Conservation (phyloP, 208 protist species). For the Plasmodiophora brassicae region DNA sequence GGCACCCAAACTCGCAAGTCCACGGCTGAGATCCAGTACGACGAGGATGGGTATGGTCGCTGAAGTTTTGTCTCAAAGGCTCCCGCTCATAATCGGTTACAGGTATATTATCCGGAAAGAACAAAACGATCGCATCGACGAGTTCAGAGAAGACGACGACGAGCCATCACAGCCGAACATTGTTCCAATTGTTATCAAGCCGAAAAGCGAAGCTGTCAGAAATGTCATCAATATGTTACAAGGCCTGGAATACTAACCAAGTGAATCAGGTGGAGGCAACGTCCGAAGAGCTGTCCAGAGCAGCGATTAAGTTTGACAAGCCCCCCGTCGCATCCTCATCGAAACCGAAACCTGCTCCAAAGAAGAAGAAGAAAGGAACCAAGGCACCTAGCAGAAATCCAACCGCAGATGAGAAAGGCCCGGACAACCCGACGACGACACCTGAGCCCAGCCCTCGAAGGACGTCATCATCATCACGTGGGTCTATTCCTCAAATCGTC, state of each 20-base stretch:
- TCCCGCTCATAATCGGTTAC: too few relatives aligned
- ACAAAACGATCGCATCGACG: neutral
- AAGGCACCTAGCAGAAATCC: too few relatives aligned
- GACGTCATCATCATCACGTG: too few relatives aligned
- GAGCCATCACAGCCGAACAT: neutral
- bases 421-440: too few relatives aligned
- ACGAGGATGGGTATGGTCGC: neutral
- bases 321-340: neutral
- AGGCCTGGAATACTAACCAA: neutral
- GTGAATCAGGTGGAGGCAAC: neutral
- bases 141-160: neutral
- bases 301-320: conserved; percentile 7
- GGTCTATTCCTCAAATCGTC: too few relatives aligned
- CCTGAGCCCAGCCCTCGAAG: too few relatives aligned
- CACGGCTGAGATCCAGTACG: neutral
- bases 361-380: neutral
- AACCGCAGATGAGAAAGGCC: too few relatives aligned
- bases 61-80: too few relatives aligned
- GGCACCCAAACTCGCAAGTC: neutral
- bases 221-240: neutral
- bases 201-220: neutral
- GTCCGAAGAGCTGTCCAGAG: conserved; percentile 2
- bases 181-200: conserved; percentile 10
- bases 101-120: conserved; percentile 5
- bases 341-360: neutral